Conservation (phyloP, 2,329 filamentous ascomycete genomes). For the Claviceps humidiphila region DNA sequence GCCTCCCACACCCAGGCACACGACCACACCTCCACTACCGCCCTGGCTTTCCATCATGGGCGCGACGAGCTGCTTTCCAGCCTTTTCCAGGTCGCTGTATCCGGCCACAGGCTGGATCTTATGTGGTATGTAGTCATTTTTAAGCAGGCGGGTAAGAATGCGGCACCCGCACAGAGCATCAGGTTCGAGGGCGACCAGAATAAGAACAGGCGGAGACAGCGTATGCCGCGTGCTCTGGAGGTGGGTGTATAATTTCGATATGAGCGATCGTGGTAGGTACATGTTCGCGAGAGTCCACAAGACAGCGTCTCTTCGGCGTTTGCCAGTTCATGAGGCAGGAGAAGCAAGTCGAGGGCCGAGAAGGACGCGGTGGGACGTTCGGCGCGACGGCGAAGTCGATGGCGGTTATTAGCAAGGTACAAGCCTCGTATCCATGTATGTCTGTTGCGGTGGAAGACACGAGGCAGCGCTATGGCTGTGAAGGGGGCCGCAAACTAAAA, state of each 20-base stretch:
- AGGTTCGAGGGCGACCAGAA: constrained; percentile 86
- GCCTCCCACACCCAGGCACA: constrained; percentile 86
- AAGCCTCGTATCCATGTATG: not conserved
- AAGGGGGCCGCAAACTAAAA: too few species aligned
- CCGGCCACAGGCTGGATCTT: constrained; percentile 93
- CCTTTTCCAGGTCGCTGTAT: constrained; percentile 75
- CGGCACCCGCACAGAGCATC: constrained; percentile 92
- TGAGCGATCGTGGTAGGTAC: constrained; percentile 85
- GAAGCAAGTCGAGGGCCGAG: constrained; percentile 4
- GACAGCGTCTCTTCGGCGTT: constrained; percentile 14
- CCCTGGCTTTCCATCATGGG: constrained; percentile 80
- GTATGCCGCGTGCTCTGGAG: constrained; percentile 77
- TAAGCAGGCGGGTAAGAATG: constrained; percentile 84
- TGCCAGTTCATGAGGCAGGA: constrained; percentile 15
- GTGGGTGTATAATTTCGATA: constrained; percentile 84
- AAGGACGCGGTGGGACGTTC: constrained; percentile 3
- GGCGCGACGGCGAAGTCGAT: not conserved
- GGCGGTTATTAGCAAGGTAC: not conserved
- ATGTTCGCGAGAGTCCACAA: constrained; percentile 36
- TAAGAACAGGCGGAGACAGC: constrained; percentile 78
- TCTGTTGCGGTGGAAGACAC: not conserved
- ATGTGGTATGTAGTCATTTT: constrained; percentile 93
- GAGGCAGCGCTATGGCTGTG: too few species aligned
- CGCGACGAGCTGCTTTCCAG: constrained; percentile 63
- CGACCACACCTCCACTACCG: constrained; percentile 74